Percentiles rank a stretch among this genome's conserved stretches.
Conservation (phyloP, 2,329 filamentous ascomycete species). For the Phyllosticta citribraziliensis region DNA sequence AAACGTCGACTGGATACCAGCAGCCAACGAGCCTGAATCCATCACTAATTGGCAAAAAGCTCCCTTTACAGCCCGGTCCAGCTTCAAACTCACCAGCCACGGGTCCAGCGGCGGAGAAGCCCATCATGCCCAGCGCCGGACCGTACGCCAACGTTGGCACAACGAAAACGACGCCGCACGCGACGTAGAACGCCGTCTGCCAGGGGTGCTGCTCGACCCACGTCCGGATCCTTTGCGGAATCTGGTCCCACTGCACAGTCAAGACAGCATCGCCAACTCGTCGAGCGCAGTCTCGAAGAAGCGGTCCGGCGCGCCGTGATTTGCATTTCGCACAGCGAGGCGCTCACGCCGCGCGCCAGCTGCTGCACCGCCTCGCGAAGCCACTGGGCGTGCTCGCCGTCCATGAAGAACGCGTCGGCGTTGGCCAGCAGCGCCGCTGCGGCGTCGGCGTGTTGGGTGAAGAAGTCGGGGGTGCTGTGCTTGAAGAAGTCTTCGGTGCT, state of each 20-base stretch:
- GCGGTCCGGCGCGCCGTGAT: neutral
- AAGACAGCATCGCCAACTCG: neutral
- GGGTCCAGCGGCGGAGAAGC: constrained; percentile 17
- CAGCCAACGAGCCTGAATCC: constrained; percentile 16
- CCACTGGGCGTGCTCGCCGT: too few species aligned
- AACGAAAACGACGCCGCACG: constrained; percentile 17
- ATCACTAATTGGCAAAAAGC: constrained; percentile 14
- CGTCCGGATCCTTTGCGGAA: neutral
- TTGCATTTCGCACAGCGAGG: neutral
- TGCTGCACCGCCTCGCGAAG: neutral
- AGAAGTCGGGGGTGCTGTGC: neutral
- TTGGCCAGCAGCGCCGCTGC: too few species aligned
- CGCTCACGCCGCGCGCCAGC: neutral
- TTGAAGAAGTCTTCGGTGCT: neutral
- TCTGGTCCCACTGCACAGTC: constrained; percentile 2
- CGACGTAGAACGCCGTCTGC: constrained; percentile 18
- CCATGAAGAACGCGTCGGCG: neutral
- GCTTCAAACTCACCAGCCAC: constrained; percentile 14
- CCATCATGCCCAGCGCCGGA: constrained; percentile 17
- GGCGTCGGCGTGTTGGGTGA: neutral
- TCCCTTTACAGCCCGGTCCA: constrained; percentile 8
- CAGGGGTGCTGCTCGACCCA: constrained; percentile 17
- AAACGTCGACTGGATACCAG: constrained; percentile 17
- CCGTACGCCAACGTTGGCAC: constrained; percentile 18
- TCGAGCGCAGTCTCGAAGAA: neutral